phyloP scores from a whole-genome alignment of 768 basidiomycete genomes.

The Holtermannia corniformis region DNA sequence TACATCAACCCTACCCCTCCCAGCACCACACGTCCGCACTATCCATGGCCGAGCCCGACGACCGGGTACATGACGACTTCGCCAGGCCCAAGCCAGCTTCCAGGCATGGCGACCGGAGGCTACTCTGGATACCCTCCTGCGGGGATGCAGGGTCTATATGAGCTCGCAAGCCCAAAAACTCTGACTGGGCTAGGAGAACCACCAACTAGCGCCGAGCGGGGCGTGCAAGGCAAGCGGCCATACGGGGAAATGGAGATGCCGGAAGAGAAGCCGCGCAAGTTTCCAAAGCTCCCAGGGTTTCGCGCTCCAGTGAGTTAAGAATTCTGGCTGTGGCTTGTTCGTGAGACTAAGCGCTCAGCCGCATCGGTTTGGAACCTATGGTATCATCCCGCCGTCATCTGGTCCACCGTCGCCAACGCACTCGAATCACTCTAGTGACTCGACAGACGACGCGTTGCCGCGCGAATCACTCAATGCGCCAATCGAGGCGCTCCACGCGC shows the following conservation, averaged over 20 bases:
- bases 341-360: constrained; percentile 49
- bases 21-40: not conserved
- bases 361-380: constrained; percentile 84
- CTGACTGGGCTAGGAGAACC: constrained; percentile 8
- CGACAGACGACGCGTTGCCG: constrained; percentile 66
- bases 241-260: not conserved
- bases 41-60: not conserved
- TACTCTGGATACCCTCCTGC: not conserved
- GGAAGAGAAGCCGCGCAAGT: constrained; percentile 45
- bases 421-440: constrained; percentile 16
- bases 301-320: constrained; percentile 60
- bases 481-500: constrained; percentile 84
- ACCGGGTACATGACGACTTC: not conserved
- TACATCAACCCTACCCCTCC: constrained; percentile 18
- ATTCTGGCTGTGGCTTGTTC: constrained; percentile 10
- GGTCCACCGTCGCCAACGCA: constrained; percentile 50
- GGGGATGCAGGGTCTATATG: constrained; percentile 7
- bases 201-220: constrained; percentile 6
- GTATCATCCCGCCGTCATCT: constrained; percentile 55
- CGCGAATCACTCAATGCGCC: constrained; percentile 78
- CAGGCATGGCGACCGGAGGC: not conserved
- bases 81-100: not conserved
- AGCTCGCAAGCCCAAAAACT: constrained; percentile 5
- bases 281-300: constrained; percentile 84
- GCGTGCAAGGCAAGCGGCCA: not conserved